Evolutionary conservation across 2,329 filamentous ascomycete genomes (phyloP), one percentile per base, ranked within the genome.

Genomic region (Elsinoe fawcettii): DNA sequence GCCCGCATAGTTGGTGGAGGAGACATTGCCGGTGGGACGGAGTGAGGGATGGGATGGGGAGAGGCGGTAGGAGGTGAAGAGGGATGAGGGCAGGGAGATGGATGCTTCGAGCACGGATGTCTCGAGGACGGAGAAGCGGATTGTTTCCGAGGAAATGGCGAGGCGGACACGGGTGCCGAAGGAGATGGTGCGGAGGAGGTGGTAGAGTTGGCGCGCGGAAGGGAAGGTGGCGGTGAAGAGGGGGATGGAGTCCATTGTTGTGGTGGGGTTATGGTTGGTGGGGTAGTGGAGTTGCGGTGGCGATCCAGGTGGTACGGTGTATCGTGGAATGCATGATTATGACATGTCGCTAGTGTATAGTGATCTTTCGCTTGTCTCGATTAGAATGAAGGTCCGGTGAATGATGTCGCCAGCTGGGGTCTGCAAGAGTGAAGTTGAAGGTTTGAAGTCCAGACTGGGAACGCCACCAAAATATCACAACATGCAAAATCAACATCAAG

Each of bases 61-160:
- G 70, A 90, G 87, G 18, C 77, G 82, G 70, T 91, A 99, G 16
- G 85, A 87, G 43, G 88, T 90, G 74, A 99, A 99, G 57, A 99
- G 84, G 39, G 81, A 80, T 69, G 88, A 92, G 70, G 95, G 88
- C 58, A 97, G 83, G 69, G 96, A 95, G 18, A 88, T 88, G 62
- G 87, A 81, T 51, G 85, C 83, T 82, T 97, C 91, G 82, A 97
- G 91, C 22, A 92, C 88, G 61, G 89, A 85, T 9, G 87, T 85
- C 67, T 96, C 88, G 66, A 96, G 90, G 23, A 88, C 90, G 16
- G 87, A 86, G 69, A 99, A 93, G 57, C 89, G 85, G 61, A 99
- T 80, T 8, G 91, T 91, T 62, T 93, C 86, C 55, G 86, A 82
- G 11, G 87, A 89, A 59, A 99, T 88, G 68, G 87, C 89, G 60